Conservation (phyloP, 257 asterid species). For the Marsdenia floribunda region DNA sequence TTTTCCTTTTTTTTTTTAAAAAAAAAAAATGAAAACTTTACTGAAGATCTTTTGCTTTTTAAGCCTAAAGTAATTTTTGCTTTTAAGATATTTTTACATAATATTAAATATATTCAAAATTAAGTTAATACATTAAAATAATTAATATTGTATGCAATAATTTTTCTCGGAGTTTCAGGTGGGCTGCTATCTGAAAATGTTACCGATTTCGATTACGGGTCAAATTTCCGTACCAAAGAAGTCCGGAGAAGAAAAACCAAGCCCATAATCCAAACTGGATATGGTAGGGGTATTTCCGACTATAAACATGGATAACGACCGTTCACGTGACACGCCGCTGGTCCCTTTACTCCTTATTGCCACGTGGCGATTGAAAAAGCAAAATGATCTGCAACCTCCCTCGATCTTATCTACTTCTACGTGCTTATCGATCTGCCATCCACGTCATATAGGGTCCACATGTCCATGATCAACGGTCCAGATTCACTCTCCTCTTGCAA, state of each 20-base stretch:
- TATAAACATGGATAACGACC: constrained; percentile 6
- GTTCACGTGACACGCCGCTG: constrained; percentile 25
- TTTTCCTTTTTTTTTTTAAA: no score
- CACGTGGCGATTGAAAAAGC: constrained; percentile 19
- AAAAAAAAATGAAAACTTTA: no score
- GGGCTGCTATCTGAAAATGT: no score
- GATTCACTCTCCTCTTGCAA: constrained; percentile 19
- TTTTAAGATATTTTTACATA: no score
- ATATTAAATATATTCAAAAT: no score
- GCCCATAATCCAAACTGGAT: not conserved
- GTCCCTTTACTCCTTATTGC: not conserved
- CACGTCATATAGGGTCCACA: constrained; percentile 30
- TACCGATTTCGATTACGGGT: no score
- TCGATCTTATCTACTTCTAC: constrained; percentile 56
- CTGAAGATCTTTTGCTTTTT: no score
- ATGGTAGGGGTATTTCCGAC: constrained; percentile 22
- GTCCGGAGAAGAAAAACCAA: not conserved
- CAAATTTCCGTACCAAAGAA: not conserved
- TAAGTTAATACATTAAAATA: no score
- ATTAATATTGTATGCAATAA: no score
- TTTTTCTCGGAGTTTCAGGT: no score
- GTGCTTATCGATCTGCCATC: constrained; percentile 39
- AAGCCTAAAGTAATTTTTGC: no score
- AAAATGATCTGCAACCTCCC: constrained; percentile 13
- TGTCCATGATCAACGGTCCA: constrained; percentile 36